Evolutionary conservation across 2,329 filamentous ascomycete species (phyloP), one percentile per base, ranked within the genome.

Genomic region (Scedosporium aurantiacum): DNA sequence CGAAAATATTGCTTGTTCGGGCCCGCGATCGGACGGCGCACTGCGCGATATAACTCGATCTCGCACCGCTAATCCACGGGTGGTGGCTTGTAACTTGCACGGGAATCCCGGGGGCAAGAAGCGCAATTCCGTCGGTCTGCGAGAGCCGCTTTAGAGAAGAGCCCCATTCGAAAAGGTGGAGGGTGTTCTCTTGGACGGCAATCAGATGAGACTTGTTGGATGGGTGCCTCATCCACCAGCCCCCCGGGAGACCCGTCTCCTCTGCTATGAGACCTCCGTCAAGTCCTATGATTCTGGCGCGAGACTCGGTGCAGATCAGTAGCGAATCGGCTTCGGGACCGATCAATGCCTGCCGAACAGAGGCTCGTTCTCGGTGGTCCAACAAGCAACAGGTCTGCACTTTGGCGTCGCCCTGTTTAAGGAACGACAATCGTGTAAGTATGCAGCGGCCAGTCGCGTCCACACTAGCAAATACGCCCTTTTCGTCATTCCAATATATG

Each of bases 81-180:
- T 21, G 2, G 10, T 10, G 43, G 43, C 43, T 47, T 47, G 43
- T 18, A 47, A 23, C 43, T 47, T 47, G 43, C 5, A 23, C 50
- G 5, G n/a, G 32, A 55, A 14, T 60, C 64, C 8, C 54, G 45
- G 55, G 64, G 61, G 47, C 64, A 64, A 40, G 63, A 60, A 2
- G 62, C 50, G n/a, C 23, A n/a, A 23, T 43, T 37, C 57, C 57
- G 41, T n/a, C 16, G 32, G 10, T 58, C 21, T 58, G 37, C 14
- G 40, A 14, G 18, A 25, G 18, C 14, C 21, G 37, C 32, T n/a
- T 37, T 58, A 43, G 57, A 45, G 21, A 58, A 45, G 21, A 58
- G 25, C 12, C 37, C 21, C 37, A 58, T 40, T 23, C 32, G 32
- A 58, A 58, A 23, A 58, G 32, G 32, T 23, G 37, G 21, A 41